These are phyloP conservation scores for Ophiocordyceps sinensis DNA, from an alignment of 2,329 filamentous ascomycete species.

Conservation along the genomic window DNA sequence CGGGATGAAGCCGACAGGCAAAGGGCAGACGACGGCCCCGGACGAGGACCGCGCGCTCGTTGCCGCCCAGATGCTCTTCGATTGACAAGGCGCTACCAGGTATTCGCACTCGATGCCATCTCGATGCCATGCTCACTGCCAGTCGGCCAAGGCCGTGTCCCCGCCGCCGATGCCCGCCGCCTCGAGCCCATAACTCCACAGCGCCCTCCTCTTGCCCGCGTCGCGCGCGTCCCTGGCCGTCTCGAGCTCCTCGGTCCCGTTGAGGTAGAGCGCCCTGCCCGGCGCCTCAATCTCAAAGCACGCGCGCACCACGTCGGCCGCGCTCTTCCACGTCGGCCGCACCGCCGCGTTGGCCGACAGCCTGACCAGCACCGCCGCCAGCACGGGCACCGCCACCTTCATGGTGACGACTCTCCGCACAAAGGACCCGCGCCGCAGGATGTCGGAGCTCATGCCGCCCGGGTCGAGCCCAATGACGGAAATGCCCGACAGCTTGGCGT, in stretches of 20 bases:
- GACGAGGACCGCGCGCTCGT: too few species aligned
- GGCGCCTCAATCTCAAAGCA: conserved; percentile 14
- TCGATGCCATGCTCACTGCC: conserved; percentile 7
- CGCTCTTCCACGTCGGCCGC: conserved; percentile 17
- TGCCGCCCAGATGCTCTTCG: too few species aligned
- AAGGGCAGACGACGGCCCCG: too few species aligned
- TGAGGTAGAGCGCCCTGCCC: conserved; percentile 18
- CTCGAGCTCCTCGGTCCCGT: conserved; percentile 15
- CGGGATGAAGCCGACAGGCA: too few species aligned
- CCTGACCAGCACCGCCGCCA: conserved; percentile 9
- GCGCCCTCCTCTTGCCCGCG: conserved; percentile 10
- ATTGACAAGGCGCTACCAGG: too few species aligned
- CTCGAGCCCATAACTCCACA: conserved; percentile 17
- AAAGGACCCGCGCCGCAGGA: conserved; percentile 13
- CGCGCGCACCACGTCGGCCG: conserved; percentile 15
- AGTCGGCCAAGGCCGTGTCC: conserved; percentile 13
- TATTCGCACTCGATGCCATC: too few species aligned
- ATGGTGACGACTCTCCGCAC: conserved; percentile 8
- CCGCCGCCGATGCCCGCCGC: conserved; percentile 10
- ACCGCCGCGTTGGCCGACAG: conserved; percentile 15
- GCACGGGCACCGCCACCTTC: conserved; percentile 11
- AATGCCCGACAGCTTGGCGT: conserved; percentile 18
- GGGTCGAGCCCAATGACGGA: conserved; percentile 23
- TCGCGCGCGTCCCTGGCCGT: conserved; percentile 16
- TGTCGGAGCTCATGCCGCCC: conserved; percentile 19